Conservation (phyloP, 306 rosid species). For the Abrus pulchellus region DNA sequence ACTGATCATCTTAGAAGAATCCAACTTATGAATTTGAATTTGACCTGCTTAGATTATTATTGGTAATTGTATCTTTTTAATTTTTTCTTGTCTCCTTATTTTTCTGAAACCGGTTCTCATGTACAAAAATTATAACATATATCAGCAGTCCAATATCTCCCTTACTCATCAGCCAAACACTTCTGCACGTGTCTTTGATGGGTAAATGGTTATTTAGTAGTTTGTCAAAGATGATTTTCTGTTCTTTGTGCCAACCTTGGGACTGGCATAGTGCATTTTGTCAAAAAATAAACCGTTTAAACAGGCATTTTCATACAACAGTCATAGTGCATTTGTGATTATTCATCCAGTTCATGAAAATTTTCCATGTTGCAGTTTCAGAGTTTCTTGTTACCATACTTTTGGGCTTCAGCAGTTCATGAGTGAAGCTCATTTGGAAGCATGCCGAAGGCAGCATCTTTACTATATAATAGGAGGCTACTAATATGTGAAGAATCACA, state of each 20-base stretch:
- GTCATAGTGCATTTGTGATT: not conserved
- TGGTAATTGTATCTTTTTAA: not conserved
- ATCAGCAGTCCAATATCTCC: not conserved
- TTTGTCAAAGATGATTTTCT: conserved; percentile 22
- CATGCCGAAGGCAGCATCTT: conserved; percentile 45
- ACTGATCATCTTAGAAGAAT: not conserved
- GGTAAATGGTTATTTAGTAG: conserved; percentile 29
- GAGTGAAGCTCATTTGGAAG: conserved; percentile 31
- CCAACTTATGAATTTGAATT: conserved; percentile 17
- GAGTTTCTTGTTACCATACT: not conserved
- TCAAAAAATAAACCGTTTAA: not conserved
- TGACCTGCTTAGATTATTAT: not conserved
- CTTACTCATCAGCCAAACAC: not conserved
- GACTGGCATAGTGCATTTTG: not conserved
- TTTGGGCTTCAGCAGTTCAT: conserved; percentile 31
- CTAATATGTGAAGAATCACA: conserved; percentile 16
- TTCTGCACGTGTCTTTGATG: conserved; percentile 11
- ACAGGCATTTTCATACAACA: conserved; percentile 18
- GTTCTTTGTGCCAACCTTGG: conserved; percentile 15
- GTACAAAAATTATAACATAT: not conserved
- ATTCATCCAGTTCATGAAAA: conserved; percentile 20
- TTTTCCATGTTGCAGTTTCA: conserved; percentile 31
- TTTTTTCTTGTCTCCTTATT: not conserved
- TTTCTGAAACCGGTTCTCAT: conserved; percentile 3
- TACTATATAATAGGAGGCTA: conserved; percentile 34